Evolutionary conservation across 306 rosid genomes (phyloP).

Genomic region (Cucurbita pepo): DNA sequence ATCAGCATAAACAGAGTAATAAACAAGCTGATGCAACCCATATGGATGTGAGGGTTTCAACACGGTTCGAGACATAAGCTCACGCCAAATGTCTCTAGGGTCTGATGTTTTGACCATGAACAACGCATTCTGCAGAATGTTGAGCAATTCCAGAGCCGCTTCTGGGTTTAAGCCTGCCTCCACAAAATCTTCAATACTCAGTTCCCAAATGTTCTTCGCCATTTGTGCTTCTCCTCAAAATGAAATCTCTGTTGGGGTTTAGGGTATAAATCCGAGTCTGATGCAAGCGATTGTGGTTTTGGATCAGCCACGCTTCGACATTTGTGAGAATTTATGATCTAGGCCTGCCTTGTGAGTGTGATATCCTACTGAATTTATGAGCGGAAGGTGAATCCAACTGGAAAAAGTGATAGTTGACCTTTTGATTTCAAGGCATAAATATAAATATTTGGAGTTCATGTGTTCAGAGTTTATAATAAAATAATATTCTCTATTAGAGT

Average conservation of each 20-base stretch:
- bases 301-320: not conserved
- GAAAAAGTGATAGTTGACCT: no score
- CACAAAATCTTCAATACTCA: slow-evolving; percentile 33
- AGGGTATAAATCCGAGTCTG: not conserved
- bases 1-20: slow-evolving; percentile 31
- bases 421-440: no score
- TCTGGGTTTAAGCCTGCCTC: slow-evolving; percentile 26
- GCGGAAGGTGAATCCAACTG: no score
- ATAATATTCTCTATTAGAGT: no score
- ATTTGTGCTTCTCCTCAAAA: not conserved
- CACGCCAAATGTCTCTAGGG: slow-evolving; percentile 35
- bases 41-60: slow-evolving; percentile 55
- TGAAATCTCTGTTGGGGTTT: not conserved
- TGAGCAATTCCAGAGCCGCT: slow-evolving; percentile 31
- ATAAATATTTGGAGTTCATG: no score
- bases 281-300: not conserved
- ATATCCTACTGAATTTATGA: not conserved
- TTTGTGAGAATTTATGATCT: not conserved
- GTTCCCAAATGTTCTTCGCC: slow-evolving; percentile 28
- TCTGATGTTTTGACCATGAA: slow-evolving; percentile 9
- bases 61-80: slow-evolving; percentile 31
- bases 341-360: no score
- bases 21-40: slow-evolving; percentile 42
- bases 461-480: no score
- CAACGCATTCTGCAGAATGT: slow-evolving; percentile 8